phyloP scores from a whole-genome alignment of 768 basidiomycete species.

The Kwoniella pini region DNA sequence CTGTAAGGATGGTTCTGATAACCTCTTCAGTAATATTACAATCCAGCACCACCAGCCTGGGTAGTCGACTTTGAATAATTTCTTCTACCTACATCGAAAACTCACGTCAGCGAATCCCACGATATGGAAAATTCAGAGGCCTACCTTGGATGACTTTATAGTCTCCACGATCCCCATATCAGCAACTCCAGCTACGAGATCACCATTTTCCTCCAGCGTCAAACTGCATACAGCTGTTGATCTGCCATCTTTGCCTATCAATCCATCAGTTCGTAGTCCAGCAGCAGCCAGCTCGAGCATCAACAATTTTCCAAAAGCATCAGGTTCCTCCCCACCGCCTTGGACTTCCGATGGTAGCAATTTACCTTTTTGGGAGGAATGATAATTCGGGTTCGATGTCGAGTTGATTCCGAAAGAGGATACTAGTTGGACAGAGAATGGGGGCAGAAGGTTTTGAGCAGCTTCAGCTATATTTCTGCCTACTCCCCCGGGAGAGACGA shows the following conservation, averaged over 20 bases:
- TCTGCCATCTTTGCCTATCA: conserved; percentile 58
- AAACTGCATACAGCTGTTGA: conserved; percentile 84
- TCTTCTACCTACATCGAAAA: conserved; percentile 41
- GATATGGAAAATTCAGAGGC: too few relatives aligned
- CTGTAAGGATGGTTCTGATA: conserved; percentile 61
- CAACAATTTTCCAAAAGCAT: conserved; percentile 73
- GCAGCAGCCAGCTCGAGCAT: conserved; percentile 61
- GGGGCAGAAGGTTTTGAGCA: conserved; percentile 65
- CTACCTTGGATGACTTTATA: conserved; percentile 58
- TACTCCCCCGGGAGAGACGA: conserved; percentile 79
- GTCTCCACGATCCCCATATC: conserved; percentile 72
- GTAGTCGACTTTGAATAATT: conserved; percentile 57
- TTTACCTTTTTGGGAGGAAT: background rate
- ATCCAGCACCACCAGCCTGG: conserved; percentile 51
- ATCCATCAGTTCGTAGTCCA: conserved; percentile 82
- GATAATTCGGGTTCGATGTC: background rate
- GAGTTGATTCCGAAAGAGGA: conserved; percentile 59
- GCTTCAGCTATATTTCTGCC: conserved; percentile 95
- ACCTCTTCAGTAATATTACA: conserved; percentile 56
- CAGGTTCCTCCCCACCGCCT: conserved; percentile 48
- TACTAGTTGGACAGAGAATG: conserved; percentile 61
- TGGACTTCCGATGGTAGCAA: too few relatives aligned
- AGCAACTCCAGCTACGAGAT: conserved; percentile 80
- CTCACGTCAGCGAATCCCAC: too few relatives aligned
- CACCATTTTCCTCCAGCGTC: conserved; percentile 70